A percentile compares a stretch with the other conserved stretches of the same genome.
These are phyloP conservation scores for Fusarium tricinctum DNA, from an alignment of 2,329 filamentous ascomycete genomes.

Conservation along the genomic window DNA sequence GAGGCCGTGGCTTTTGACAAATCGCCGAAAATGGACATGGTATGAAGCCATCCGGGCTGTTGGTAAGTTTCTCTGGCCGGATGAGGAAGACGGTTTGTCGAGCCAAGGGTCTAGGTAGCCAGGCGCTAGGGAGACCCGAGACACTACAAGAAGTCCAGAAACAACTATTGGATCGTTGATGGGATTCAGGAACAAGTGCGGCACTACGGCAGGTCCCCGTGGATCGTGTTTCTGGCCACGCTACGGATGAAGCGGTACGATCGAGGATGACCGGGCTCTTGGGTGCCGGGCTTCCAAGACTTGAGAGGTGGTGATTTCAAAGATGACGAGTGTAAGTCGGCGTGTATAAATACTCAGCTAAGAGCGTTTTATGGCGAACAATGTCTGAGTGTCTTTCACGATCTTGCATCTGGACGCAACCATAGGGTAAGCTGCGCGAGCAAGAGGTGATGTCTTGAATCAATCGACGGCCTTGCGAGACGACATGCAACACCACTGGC, in stretches of 20 bases:
- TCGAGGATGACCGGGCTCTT: neutral
- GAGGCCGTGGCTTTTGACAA: slow-evolving; percentile 24
- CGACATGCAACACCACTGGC: neutral
- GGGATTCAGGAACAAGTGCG: slow-evolving; percentile 20
- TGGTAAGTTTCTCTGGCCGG: slow-evolving; percentile 26
- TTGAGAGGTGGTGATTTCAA: neutral
- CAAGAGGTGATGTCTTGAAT: neutral
- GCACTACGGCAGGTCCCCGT: slow-evolving; percentile 5
- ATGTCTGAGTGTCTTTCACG: neutral
- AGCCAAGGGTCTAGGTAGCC: neutral
- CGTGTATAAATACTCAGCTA: neutral
- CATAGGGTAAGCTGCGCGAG: neutral
- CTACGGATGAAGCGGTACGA: neutral
- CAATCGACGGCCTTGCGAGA: neutral
- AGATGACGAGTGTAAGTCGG: neutral
- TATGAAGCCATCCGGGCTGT: slow-evolving; percentile 6
- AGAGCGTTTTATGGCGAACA: neutral
- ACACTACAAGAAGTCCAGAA: neutral
- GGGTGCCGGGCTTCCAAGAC: neutral
- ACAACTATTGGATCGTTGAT: slow-evolving; percentile 10
- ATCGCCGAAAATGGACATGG: slow-evolving; percentile 29
- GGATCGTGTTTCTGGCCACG: slow-evolving; percentile 1
- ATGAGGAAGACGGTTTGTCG: slow-evolving; percentile 25
- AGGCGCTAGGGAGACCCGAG: slow-evolving; percentile 18
- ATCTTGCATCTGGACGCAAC: neutral